These are phyloP conservation scores for Pichia sporocuriosa DNA, from an alignment of 805 yeast species.

Conservation along the genomic window DNA sequence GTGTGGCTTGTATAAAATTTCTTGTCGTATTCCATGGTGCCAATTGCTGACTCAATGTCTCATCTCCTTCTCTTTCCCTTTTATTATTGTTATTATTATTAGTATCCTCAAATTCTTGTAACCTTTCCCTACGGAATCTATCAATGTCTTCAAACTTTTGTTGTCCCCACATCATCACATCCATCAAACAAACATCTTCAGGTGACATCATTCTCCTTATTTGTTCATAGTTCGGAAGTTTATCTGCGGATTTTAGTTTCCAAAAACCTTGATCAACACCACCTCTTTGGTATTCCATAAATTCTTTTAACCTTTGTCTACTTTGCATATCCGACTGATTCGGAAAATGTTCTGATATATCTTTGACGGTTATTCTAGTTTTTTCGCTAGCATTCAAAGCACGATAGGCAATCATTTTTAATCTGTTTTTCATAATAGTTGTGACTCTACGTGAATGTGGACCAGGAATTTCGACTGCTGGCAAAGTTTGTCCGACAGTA, in stretches of 20 bases:
- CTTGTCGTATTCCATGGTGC: slow-evolving; percentile 94
- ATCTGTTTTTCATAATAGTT: slow-evolving; percentile 80
- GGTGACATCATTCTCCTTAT: slow-evolving; percentile 82
- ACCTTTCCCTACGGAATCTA: slow-evolving; percentile 39
- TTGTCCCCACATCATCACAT: slow-evolving; percentile 91
- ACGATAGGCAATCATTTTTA: slow-evolving; percentile 90
- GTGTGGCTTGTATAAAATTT: slow-evolving; percentile 88
- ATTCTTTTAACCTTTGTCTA: slow-evolving; percentile 90
- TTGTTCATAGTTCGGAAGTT: slow-evolving; percentile 68
- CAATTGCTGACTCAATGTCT: slow-evolving; percentile 71
- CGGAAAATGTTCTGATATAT: slow-evolving; percentile 87
- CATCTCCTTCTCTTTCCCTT: slow-evolving; percentile 37
- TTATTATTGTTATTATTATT: slow-evolving; percentile 16
- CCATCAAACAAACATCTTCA: slow-evolving; percentile 81
- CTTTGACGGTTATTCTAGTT: slow-evolving; percentile 74
- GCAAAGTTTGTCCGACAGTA: slow-evolving; percentile 87
- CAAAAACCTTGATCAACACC: slow-evolving; percentile 94
- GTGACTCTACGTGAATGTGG: slow-evolving; percentile 96
- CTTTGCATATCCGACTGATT: slow-evolving; percentile 97
- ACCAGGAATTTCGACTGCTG: slow-evolving; percentile 93
- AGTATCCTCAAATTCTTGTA: slow-evolving; percentile 17
- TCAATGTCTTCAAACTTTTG: slow-evolving; percentile 79
- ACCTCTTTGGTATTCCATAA: slow-evolving; percentile 92
- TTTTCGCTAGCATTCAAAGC: slow-evolving; percentile 70
- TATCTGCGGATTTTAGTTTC: slow-evolving; percentile 70